These are phyloP conservation scores for Suhomyces panamericanus DNA, from an alignment of 1,139 yeast genomes.

Conservation along the genomic window DNA sequence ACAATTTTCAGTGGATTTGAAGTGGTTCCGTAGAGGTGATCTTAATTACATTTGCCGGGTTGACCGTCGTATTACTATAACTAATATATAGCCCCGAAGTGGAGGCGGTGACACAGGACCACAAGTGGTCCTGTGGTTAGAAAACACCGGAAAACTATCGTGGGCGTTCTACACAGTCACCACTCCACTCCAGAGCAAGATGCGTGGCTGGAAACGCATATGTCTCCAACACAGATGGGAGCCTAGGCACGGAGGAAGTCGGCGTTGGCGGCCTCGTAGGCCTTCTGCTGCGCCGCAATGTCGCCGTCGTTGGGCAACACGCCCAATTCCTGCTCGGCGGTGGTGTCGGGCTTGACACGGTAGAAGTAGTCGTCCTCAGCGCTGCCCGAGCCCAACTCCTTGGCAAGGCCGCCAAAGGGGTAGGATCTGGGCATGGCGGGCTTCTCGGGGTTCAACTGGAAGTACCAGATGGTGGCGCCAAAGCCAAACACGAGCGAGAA, in stretches of 20 bases:
- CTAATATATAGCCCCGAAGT: neutral
- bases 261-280: slow-evolving; percentile 38
- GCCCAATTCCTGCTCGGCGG: slow-evolving; percentile 44
- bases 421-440: slow-evolving; percentile 76
- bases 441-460: slow-evolving; percentile 68
- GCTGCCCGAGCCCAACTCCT: slow-evolving; percentile 65
- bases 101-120: neutral
- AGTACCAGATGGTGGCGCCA: slow-evolving; percentile 53
- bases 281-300: slow-evolving; percentile 31
- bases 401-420: slow-evolving; percentile 75
- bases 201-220: no score
- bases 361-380: slow-evolving; percentile 47
- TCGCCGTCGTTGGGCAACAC: slow-evolving; percentile 36
- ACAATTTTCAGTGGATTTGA: no score
- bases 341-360: slow-evolving; percentile 43
- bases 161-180: no score
- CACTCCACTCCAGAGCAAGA: no score
- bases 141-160: no score
- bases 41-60: neutral
- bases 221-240: no score
- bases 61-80: neutral
- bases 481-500: slow-evolving; percentile 57
- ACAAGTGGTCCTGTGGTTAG: no score
- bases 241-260: slow-evolving; percentile 36
- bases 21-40: no score